Base-by-base conservation (phyloP, 805 yeast species). In the Ogataea pignaliae region DNA sequence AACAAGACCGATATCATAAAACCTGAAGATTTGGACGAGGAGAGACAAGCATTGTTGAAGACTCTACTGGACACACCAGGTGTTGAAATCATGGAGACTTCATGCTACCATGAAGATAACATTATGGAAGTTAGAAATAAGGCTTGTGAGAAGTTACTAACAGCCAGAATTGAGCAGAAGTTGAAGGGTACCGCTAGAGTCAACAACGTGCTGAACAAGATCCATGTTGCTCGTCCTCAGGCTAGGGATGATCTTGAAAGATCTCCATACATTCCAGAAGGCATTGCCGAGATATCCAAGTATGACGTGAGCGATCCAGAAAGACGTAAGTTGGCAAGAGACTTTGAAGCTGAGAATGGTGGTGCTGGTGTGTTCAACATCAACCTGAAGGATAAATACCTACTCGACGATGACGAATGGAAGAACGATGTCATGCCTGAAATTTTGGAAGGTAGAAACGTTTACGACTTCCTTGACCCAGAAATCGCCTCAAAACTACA, bases 311-410 rank as follows among this genome's bases (percentile, higher is more conserved):
- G 76, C 54, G 97, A 88, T 68, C 93, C 96, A 52, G 76, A 85
- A 60, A 81, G 96, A 66, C 79, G 89, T 63, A 74, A 60, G 54
- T 76, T 93, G 59, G 89, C 95, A 34, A 79, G 88, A 60, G 98
- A 93, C 63, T 73, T 89, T 50, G 99, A 93, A 71, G 84, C 77
- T 40, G 97, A 85, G 64, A 88, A 93, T 59, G 99, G 99, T 63
- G 99, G 99, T 64, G 97, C 99, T 36, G 99, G 99, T 75, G 99
- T 93, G 31, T 93, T 71, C 75, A 93, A 89, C 71, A 79, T 93
- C 63, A 89, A 93, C 71, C 75, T 93, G 70, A 88, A 89, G 65
- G 98, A 91, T 62, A 85, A 83, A 60, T 93, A 95, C 68, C 55
- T 93, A 50, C 74, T 93, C 56, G 99, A 91, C 55, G 91, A 93